Base-by-base conservation (phyloP, 140 eudicot species). In the Ambrosia hybrid region DNA sequence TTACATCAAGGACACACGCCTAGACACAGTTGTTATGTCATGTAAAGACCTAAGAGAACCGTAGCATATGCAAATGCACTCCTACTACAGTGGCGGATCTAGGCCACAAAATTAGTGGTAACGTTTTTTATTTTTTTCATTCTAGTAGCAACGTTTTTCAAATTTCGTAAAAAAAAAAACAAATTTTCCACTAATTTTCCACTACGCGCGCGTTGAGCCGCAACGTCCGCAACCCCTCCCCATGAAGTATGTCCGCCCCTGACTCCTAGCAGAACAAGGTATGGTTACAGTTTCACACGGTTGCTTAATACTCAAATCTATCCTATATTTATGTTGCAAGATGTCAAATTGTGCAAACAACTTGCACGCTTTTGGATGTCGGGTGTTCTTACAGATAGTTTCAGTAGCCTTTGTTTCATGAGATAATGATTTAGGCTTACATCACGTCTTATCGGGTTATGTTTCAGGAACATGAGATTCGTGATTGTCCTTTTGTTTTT, bases 191-290 rank as follows among this genome's bases (percentile, higher is more conserved):
- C n/a, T n/a, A n/a, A n/a, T n/a, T n/a, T n/a, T n/a, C n/a, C n/a
- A n/a, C n/a, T n/a, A n/a, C n/a, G n/a, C n/a, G n/a, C n/a, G n/a
- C n/a, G n/a, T n/a, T n/a, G n/a, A n/a, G n/a, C n/a, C n/a, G n/a
- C n/a, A n/a, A n/a, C n/a, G n/a, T n/a, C n/a, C n/a, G n/a, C n/a
- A n/a, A n/a, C n/a, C n/a, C n/a, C n/a, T n/a, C n/a, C n/a, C n/a
- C n/a, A n/a, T n/a, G n/a, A n/a, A n/a, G n/a, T n/a, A n/a, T n/a
- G n/a, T n/a, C n/a, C n/a, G n/a, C n/a, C n/a, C n/a, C n/a, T n/a
- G n/a, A n/a, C n/a, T n/a, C n/a, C n/a, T n/a, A 21, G 91, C 97
- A 0, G 99, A 94, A 80, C 82, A 76, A 56, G 99, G 99, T n/a
- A 96, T 94, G 12, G 97, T 94, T 43, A 67, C 96, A 2, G 96